Percentiles rank a stretch among this genome's conserved stretches.
These are phyloP conservation scores for Stenocarpella maydis DNA, from an alignment of 2,329 filamentous ascomycete species.

Conservation along the genomic window DNA sequence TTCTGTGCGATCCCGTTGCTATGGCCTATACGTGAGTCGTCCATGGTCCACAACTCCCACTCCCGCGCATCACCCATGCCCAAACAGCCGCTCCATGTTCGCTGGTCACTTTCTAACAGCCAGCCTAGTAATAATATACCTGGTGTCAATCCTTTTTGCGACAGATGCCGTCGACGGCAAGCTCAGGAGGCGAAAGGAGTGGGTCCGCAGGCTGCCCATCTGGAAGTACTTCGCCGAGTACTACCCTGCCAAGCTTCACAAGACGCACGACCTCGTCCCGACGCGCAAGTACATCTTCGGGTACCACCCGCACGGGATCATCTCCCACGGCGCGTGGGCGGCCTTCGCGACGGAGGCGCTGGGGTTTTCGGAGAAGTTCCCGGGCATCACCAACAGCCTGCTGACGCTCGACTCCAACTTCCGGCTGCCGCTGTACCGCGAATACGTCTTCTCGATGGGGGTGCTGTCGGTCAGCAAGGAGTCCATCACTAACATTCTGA, in stretches of 20 bases:
- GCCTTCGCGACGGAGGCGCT: constrained; percentile 91
- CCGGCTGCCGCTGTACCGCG: constrained; percentile 89
- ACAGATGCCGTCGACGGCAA: constrained; percentile 79
- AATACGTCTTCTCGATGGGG: constrained; percentile 91
- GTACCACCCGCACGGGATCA: constrained; percentile 97
- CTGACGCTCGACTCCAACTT: constrained; percentile 97
- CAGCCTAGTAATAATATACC: constrained; percentile 68
- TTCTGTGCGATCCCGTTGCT: constrained; percentile 89
- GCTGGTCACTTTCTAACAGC: neutral
- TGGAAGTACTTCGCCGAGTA: constrained; percentile 94
- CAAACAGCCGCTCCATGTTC: too few species aligned
- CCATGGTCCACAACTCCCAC: too few species aligned
- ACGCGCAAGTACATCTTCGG: constrained; percentile 95
- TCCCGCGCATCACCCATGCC: too few species aligned
- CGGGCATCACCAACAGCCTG: constrained; percentile 92
- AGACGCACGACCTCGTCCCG: constrained; percentile 79
- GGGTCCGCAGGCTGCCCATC: constrained; percentile 74
- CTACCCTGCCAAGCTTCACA: constrained; percentile 88
- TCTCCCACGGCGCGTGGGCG: constrained; percentile 93
- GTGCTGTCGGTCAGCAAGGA: constrained; percentile 89
- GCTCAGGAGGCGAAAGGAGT: constrained; percentile 76
- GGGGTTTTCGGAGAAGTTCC: constrained; percentile 86
- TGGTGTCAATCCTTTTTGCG: constrained; percentile 84
- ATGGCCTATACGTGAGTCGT: constrained; percentile 70
- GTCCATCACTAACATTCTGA: constrained; percentile 88